Evolutionary conservation across 2,329 filamentous ascomycete genomes (phyloP).

Genomic region (Rhinocladiella similis): DNA sequence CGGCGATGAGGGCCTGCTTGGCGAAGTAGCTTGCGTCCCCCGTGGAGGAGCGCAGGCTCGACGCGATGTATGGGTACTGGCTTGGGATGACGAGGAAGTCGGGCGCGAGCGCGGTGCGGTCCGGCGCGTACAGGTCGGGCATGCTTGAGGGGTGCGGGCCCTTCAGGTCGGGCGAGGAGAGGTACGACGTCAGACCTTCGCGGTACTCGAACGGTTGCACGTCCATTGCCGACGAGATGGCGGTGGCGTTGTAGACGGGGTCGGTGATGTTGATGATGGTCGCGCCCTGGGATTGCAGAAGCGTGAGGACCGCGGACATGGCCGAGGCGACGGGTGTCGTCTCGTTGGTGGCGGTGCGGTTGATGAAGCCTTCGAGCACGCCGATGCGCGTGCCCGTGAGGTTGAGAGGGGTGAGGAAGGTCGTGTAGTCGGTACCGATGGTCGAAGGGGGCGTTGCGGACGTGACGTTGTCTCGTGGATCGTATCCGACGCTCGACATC

Average conservation of each 20-base stretch:
- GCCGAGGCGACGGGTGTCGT: conserved; percentile 58
- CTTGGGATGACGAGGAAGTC: conserved; percentile 60
- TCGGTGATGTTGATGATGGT: conserved; percentile 53
- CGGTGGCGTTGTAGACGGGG: conserved; percentile 51
- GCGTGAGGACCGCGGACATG: conserved; percentile 50
- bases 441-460: conserved; percentile 43
- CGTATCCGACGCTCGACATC: conserved; percentile 55
- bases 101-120: conserved; percentile 37
- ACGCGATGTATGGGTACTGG: conserved; percentile 58
- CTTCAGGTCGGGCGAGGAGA: conserved; percentile 45
- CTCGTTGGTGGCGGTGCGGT: conserved; percentile 52
- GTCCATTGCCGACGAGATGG: conserved; percentile 52
- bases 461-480: conserved; percentile 55
- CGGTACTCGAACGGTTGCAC: conserved; percentile 63
- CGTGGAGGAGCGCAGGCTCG: conserved; percentile 53
- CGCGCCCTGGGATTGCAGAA: conserved; percentile 50
- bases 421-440: conserved; percentile 49
- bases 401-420: conserved; percentile 34
- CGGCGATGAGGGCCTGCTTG: conserved; percentile 51
- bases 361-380: conserved; percentile 52
- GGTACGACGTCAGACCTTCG: conserved; percentile 57
- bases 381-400: neutral
- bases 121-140: conserved; percentile 25
- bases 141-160: conserved; percentile 42
- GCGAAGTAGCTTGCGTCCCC: conserved; percentile 50